phyloP scores from a whole-genome alignment of 2,329 filamentous ascomycete genomes.

The Basipetospora chlamydospora region DNA sequence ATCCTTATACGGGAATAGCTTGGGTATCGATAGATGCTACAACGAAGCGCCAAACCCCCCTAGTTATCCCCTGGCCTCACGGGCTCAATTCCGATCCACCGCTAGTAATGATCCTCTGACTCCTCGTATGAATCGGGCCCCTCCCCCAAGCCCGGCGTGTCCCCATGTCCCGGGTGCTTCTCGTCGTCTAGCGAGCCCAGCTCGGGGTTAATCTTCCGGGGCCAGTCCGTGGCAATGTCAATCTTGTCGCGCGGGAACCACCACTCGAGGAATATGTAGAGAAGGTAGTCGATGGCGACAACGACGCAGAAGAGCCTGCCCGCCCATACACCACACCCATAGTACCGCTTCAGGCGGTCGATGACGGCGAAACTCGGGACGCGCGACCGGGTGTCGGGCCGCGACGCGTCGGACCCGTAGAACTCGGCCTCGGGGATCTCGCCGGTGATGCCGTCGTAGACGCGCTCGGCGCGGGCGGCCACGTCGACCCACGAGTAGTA shows the following conservation, averaged over 20 bases:
- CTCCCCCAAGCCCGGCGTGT: too few relatives aligned
- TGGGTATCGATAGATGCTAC: too few relatives aligned
- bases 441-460: slow-evolving; percentile 86
- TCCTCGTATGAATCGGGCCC: too few relatives aligned
- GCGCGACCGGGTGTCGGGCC: slow-evolving; percentile 39
- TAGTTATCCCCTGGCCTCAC: too few relatives aligned
- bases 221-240: slow-evolving; percentile 85
- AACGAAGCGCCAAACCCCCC: too few relatives aligned
- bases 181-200: not conserved
- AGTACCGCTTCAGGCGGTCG: slow-evolving; percentile 88
- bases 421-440: slow-evolving; percentile 77
- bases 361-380: slow-evolving; percentile 85
- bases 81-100: too few relatives aligned
- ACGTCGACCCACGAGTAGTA: slow-evolving; percentile 99
- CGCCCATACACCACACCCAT: slow-evolving; percentile 96
- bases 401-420: slow-evolving; percentile 63
- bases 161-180: not conserved
- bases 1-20: too few relatives aligned
- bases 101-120: too few relatives aligned
- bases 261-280: slow-evolving; percentile 80
- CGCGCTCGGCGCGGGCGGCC: slow-evolving; percentile 79
- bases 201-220: slow-evolving; percentile 42
- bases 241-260: slow-evolving; percentile 74
- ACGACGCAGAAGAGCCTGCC: slow-evolving; percentile 95
- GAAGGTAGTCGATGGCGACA: slow-evolving; percentile 82